These are phyloP conservation scores for Fomes fomentarius DNA, from an alignment of 1,284 basidiomycete species.

Conservation along the genomic window DNA sequence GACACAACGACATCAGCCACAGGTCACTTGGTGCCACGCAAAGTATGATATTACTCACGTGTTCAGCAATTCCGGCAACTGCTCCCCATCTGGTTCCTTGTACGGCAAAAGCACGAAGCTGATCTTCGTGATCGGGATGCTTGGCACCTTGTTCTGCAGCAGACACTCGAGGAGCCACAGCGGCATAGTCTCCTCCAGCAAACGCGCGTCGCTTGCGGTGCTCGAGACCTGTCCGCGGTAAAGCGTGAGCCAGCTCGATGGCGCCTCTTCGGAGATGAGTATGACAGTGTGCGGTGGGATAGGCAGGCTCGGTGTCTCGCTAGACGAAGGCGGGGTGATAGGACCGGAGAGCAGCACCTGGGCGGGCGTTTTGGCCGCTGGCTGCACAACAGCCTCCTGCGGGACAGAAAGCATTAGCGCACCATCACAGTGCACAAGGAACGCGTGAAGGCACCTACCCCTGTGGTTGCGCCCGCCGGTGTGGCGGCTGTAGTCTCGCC, in stretches of 20 bases:
- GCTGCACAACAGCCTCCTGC: constrained; percentile 22
- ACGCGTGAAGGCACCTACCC: constrained; percentile 34
- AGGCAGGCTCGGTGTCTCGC: constrained; percentile 72
- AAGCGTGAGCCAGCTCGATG: constrained; percentile 78
- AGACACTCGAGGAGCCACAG: constrained; percentile 91
- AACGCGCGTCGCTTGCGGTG: constrained; percentile 64
- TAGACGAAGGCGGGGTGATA: constrained; percentile 70
- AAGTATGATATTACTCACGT: too few species aligned
- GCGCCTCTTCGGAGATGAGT: constrained; percentile 83
- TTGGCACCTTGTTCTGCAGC: constrained; percentile 65
- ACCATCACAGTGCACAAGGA: too few species aligned
- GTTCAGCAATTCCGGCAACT: constrained; percentile 76
- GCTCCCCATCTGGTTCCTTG: constrained; percentile 57
- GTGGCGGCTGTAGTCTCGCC: constrained; percentile 15
- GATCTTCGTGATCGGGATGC: constrained; percentile 65
- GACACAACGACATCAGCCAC: neutral
- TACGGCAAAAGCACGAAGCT: constrained; percentile 90
- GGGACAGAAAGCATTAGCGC: too few species aligned
- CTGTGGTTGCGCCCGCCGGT: constrained; percentile 30
- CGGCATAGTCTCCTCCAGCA: constrained; percentile 81
- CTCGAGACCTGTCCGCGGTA: constrained; percentile 77
- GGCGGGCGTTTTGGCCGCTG: constrained; percentile 47
- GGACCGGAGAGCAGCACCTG: constrained; percentile 71
- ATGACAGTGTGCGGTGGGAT: constrained; percentile 71
- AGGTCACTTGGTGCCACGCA: too few species aligned